A percentile compares a stretch with the other conserved stretches of the same genome.
Evolutionary conservation across 1,284 basidiomycete genomes (phyloP).

Genomic region (Amylostereum areolatum): DNA sequence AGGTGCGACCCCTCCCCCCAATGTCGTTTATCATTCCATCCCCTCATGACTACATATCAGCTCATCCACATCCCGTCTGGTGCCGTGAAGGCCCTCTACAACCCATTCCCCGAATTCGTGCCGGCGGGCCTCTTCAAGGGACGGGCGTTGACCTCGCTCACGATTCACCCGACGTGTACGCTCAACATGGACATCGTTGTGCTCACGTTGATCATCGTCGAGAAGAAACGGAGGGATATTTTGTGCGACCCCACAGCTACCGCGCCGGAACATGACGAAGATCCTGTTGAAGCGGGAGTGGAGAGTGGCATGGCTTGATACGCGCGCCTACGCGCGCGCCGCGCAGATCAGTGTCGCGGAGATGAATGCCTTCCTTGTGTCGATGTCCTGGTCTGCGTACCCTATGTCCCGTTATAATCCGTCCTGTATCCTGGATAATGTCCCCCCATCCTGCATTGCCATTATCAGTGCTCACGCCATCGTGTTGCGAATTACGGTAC

Average conservation of each 20-base stretch:
- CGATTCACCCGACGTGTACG: constrained; percentile 33
- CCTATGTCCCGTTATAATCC: too few species aligned
- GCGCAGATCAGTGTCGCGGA: too few species aligned
- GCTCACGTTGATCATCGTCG: constrained; percentile 46
- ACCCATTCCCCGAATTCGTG: constrained; percentile 11
- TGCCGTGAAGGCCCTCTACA: constrained; percentile 10
- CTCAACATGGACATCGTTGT: constrained; percentile 46
- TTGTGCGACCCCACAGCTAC: constrained; percentile 26
- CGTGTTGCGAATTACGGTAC: too few species aligned
- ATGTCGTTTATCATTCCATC: not conserved
- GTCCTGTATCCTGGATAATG: too few species aligned
- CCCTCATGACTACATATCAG: not conserved
- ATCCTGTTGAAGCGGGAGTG: constrained; percentile 29
- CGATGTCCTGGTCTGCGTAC: too few species aligned
- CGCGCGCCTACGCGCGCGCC: too few species aligned
- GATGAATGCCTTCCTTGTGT: too few species aligned
- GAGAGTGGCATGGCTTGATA: constrained; percentile 4
- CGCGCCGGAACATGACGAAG: constrained; percentile 29
- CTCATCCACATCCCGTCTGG: constrained; percentile 11
- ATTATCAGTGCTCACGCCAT: too few species aligned
- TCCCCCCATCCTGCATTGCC: too few species aligned
- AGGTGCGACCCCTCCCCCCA: constrained; percentile 31
- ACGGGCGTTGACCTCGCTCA: constrained; percentile 38
- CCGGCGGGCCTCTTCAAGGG: constrained; percentile 40
- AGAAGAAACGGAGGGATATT: constrained; percentile 40